Conservation (phyloP, 1,139 yeast genomes). For the Hyphopichia fennica region DNA sequence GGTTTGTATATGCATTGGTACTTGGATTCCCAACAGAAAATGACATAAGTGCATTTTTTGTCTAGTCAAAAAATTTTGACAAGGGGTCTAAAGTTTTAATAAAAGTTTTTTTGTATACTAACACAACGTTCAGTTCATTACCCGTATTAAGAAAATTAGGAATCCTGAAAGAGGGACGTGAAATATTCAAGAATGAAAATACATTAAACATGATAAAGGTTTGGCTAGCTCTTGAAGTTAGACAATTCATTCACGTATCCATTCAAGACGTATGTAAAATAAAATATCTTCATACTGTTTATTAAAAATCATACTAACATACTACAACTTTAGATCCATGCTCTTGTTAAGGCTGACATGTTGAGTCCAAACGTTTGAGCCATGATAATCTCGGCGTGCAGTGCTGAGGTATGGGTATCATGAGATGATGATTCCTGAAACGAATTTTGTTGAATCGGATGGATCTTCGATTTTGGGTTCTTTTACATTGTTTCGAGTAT, state of each 20-base stretch:
- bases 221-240: slow-evolving; percentile 86
- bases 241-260: slow-evolving; percentile 83
- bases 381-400: too few species aligned
- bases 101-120: not conserved
- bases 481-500: too few species aligned
- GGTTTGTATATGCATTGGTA: slow-evolving; percentile 72
- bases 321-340: slow-evolving; percentile 30
- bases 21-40: slow-evolving; percentile 58
- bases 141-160: slow-evolving; percentile 88
- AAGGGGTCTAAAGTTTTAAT: not conserved
- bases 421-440: too few species aligned
- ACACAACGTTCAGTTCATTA: slow-evolving; percentile 58
- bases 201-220: slow-evolving; percentile 80
- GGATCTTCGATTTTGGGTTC: too few species aligned
- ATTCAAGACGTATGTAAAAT: slow-evolving; percentile 65
- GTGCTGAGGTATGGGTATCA: too few species aligned
- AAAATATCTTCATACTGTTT: not conserved
- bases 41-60: slow-evolving; percentile 16
- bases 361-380: slow-evolving; percentile 45
- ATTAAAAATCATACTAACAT: slow-evolving; percentile 20
- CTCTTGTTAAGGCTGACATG: slow-evolving; percentile 52
- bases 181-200: slow-evolving; percentile 57
- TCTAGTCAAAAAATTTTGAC: not conserved
- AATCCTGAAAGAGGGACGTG: slow-evolving; percentile 62
- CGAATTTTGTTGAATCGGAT: too few species aligned